Base-by-base conservation (phyloP, 2,329 filamentous ascomycete genomes). In the Fusarium bactridioides region DNA sequence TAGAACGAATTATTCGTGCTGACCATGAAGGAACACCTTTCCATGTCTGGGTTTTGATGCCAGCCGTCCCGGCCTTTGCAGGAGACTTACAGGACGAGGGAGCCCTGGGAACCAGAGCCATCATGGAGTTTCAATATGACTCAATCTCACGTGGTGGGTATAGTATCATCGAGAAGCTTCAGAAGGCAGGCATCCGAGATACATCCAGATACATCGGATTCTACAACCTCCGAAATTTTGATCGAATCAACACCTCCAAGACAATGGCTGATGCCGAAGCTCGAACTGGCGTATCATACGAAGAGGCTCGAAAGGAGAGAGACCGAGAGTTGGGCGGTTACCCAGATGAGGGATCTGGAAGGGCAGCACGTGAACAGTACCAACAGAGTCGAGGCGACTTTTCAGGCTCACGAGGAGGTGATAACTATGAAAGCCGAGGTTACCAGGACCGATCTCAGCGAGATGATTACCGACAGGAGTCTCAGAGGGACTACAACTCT, bases 81-180 rank as follows among this genome's bases (percentile, higher is more conserved):
- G 94, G 94, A 9, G 93, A 96, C 75, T 85, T 97, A 54, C 89
- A 92, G 76, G 87, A 87, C 1, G 91, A 95, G 58, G 91, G 89
- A 27, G 90, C 92, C 13, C 84, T 95, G 3, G 92, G 92, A 27
- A 96, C 93, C 1, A 86, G 94, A 40, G 94, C 93, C 10, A 95
- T 97, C 77, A 95, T 96, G 92, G 93, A 96, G 79, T 95, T 92
- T 80, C 93, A 96, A 79, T 95, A 96, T 82, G 86, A 90, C 77
- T 92, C 89, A 57, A 96, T 96, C 82, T 92, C 90, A 80, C 89
- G 93, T 40, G 92, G 93, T 37, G 92, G 92, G 6, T 83, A 93
- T 79, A 93, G 90, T 65, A 96, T 97, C 79, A 91, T 95, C 78
- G 93, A 95, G 79, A 86, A 86, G 50, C 87, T 95, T 58, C 84